phyloP scores from a whole-genome alignment of 305 asterid genomes.

The Fraxinus latifolia region DNA sequence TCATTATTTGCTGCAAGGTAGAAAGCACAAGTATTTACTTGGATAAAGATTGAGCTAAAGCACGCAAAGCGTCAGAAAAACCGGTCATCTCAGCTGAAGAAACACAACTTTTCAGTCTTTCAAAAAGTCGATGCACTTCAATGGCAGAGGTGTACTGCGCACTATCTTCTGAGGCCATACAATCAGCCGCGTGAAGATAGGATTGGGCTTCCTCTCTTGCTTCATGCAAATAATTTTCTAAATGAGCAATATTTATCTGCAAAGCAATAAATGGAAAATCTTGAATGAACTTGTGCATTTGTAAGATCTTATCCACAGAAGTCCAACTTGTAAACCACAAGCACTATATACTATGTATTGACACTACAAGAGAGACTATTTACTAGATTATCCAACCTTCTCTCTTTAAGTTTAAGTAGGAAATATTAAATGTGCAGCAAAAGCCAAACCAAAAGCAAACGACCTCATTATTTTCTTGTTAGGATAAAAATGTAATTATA shows the following conservation, averaged over 20 bases:
- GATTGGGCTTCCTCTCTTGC: conserved; percentile 98
- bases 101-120: conserved; percentile 75
- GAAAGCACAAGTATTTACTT: conserved; percentile 39
- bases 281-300: neutral
- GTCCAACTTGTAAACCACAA: neutral
- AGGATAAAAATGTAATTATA: neutral
- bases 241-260: conserved; percentile 95
- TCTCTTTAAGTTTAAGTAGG: neutral
- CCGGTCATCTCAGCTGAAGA: conserved; percentile 55
- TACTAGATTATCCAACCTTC: neutral
- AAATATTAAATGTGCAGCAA: neutral
- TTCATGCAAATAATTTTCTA: conserved; percentile 92
- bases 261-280: conserved; percentile 12
- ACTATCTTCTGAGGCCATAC: conserved; percentile 78
- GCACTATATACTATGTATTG: neutral
- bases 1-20: neutral
- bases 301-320: neutral
- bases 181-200: conserved; percentile 87
- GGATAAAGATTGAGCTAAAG: conserved; percentile 71
- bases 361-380: neutral
- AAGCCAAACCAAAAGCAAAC: neutral
- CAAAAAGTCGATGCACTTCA: conserved; percentile 73
- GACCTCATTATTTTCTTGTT: neutral
- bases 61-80: conserved; percentile 65
- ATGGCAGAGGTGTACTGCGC: conserved; percentile 84